Conservation (phyloP, 2,329 filamentous ascomycete genomes). For the Aspergillus fumigatiaffinis region DNA sequence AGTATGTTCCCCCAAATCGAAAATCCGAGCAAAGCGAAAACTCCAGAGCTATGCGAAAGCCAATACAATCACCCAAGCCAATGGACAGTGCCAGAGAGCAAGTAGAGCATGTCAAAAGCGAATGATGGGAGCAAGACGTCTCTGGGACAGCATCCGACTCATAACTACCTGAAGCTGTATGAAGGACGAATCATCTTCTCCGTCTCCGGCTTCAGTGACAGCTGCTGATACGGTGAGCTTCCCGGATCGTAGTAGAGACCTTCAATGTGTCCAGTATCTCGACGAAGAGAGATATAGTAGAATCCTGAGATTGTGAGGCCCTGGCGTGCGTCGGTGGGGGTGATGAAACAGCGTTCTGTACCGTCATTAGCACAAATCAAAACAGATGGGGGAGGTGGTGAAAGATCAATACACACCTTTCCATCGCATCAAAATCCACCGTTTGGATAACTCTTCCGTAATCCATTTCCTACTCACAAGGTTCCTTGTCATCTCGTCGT, state of each 20-base stretch:
- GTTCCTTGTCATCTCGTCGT: conserved; percentile 42
- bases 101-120: background rate
- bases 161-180: conserved; percentile 38
- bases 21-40: conserved; percentile 1
- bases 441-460: conserved; percentile 36
- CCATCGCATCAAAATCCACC: conserved; percentile 51
- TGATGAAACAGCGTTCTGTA: conserved; percentile 47
- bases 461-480: conserved; percentile 44
- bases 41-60: background rate
- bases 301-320: conserved; percentile 50
- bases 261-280: conserved; percentile 44
- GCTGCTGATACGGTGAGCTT: conserved; percentile 47
- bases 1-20: background rate
- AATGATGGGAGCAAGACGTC: background rate
- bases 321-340: conserved; percentile 43
- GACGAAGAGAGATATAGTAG: conserved; percentile 47
- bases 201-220: conserved; percentile 41
- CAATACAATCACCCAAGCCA: background rate
- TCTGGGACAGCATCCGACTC: background rate
- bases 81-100: background rate
- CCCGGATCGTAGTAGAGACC: conserved; percentile 49
- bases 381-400: background rate
- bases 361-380: conserved; percentile 8
- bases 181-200: conserved; percentile 40
- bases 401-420: conserved; percentile 36